phyloP scores from a whole-genome alignment of 805 yeast species.

The Candida dajiaensis region DNA sequence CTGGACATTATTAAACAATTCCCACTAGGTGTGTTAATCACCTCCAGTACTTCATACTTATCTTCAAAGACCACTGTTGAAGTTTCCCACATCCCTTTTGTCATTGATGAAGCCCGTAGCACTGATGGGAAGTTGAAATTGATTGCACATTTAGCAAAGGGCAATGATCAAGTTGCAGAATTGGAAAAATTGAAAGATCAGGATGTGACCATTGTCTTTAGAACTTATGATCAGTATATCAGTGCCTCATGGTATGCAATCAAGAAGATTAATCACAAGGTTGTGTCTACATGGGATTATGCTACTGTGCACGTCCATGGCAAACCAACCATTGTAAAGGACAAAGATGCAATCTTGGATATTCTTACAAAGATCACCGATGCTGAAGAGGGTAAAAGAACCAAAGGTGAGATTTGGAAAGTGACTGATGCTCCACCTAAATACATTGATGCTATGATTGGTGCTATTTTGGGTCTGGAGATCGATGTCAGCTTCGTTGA shows the following conservation, averaged over 20 bases:
- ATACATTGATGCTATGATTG: conserved; percentile 37
- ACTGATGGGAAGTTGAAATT: conserved; percentile 31
- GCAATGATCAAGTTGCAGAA: conserved; percentile 43
- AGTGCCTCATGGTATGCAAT: conserved; percentile 55
- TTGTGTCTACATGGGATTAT: conserved; percentile 70
- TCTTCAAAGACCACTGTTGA: conserved; percentile 30
- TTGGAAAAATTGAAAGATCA: conserved; percentile 24
- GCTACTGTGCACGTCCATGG: conserved; percentile 54
- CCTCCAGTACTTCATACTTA: conserved; percentile 19
- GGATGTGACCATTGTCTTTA: conserved; percentile 45
- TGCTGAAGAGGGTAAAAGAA: conserved; percentile 39
- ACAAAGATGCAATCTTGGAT: conserved; percentile 37
- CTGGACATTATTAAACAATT: conserved; percentile 36
- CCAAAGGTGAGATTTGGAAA: conserved; percentile 39
- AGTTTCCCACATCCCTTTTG: conserved; percentile 56
- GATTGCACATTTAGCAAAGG: conserved; percentile 49
- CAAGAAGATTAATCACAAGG: conserved; percentile 50
- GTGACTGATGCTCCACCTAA: conserved; percentile 51
- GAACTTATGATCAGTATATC: conserved; percentile 45
- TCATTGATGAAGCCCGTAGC: conserved; percentile 30
- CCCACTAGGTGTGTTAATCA: conserved; percentile 49
- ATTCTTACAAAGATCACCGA: conserved; percentile 40
- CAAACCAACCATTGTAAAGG: conserved; percentile 36
- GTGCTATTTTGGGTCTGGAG: conserved; percentile 50
- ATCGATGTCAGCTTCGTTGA: conserved; percentile 41